phyloP scores from a whole-genome alignment of 495 filamentous ascomycete genomes.

The Jackrogersella minutella region DNA sequence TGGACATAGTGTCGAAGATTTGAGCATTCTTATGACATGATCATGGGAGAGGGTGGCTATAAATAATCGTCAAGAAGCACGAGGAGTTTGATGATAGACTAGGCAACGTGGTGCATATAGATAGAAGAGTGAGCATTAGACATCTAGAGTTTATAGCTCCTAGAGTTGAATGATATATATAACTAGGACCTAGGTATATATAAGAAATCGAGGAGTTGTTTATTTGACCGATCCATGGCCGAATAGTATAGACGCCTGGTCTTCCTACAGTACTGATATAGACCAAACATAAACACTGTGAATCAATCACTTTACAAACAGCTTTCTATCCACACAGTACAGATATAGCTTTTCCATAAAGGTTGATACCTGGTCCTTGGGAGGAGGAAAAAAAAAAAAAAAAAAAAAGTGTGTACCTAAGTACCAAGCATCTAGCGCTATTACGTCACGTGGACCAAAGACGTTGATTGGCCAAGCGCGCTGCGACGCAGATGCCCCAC shows the following conservation, averaged over 20 bases:
- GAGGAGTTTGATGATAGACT: neutral
- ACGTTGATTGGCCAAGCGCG: conserved; percentile 6
- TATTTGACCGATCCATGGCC: neutral
- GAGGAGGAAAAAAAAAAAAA: neutral
- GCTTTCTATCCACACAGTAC: too few relatives aligned
- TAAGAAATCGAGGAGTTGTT: neutral
- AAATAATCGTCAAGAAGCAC: neutral
- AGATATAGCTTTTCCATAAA: too few relatives aligned
- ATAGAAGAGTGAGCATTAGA: neutral
- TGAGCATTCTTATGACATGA: conserved; percentile 17
- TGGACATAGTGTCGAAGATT: conserved; percentile 49
- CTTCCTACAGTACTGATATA: too few relatives aligned
- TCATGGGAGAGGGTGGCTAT: neutral
- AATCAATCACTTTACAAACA: too few relatives aligned
- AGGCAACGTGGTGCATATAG: neutral
- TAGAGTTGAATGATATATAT: neutral
- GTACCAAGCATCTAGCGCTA: neutral
- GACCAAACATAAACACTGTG: too few relatives aligned
- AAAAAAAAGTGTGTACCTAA: conserved; percentile 1
- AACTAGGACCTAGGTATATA: neutral
- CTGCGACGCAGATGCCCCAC: conserved; percentile 15
- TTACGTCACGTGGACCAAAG: neutral
- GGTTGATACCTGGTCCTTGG: too few relatives aligned
- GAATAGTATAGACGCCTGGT: too few relatives aligned
- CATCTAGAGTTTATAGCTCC: neutral